Conservation (phyloP, 1,139 yeast genomes). For the Nakaseomyces bracarensis region DNA sequence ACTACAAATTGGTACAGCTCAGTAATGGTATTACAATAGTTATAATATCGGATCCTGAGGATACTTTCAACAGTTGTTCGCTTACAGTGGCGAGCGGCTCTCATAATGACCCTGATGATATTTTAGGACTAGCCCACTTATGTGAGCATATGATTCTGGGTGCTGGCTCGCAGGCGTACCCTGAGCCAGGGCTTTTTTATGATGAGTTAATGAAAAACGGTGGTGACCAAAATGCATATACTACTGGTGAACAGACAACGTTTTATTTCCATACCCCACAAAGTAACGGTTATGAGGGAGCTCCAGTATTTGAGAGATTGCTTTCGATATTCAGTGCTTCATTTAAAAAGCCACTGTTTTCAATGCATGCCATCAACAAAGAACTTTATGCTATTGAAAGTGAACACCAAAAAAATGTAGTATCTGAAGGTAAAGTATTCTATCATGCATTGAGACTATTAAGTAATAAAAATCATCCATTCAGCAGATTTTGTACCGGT, state of each 20-base stretch:
- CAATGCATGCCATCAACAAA: slow-evolving; percentile 35
- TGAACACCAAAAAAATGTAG: slow-evolving; percentile 50
- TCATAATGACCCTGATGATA: slow-evolving; percentile 46
- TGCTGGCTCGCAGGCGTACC: slow-evolving; percentile 48
- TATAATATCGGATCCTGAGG: slow-evolving; percentile 50
- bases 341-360: slow-evolving; percentile 45
- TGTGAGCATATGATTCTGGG: slow-evolving; percentile 60
- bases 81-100: slow-evolving; percentile 57
- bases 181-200: slow-evolving; percentile 41
- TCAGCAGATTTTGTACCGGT: slow-evolving; percentile 67
- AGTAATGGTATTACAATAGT: slow-evolving; percentile 47
- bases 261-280: slow-evolving; percentile 52
- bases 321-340: slow-evolving; percentile 45
- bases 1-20: slow-evolving; percentile 40
- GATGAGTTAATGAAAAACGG: slow-evolving; percentile 40
- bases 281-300: slow-evolving; percentile 21
- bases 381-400: slow-evolving; percentile 56
- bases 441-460: slow-evolving; percentile 52
- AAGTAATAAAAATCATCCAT: slow-evolving; percentile 46
- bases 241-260: slow-evolving; percentile 56
- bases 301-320: slow-evolving; percentile 37
- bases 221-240: slow-evolving; percentile 57
- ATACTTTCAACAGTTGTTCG: slow-evolving; percentile 40
- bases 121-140: slow-evolving; percentile 62
- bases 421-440: slow-evolving; percentile 38